Percentiles rank a stretch among this genome's conserved stretches.
These are phyloP conservation scores for Hawksworthiomyces lignivorus DNA, from an alignment of 2,329 filamentous ascomycete species.

Conservation along the genomic window DNA sequence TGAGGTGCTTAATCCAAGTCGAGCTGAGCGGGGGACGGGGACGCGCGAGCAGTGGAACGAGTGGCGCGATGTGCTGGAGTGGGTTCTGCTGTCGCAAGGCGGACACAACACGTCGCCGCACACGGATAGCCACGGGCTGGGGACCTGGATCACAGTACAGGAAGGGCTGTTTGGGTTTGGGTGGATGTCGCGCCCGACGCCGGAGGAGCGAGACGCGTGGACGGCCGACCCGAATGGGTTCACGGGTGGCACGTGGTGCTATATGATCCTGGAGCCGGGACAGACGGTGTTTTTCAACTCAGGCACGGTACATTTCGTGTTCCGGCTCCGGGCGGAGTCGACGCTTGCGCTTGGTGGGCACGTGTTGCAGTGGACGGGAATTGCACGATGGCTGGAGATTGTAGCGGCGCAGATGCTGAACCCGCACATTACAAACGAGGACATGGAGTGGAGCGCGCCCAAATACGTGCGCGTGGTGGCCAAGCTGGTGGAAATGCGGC, in stretches of 20 bases:
- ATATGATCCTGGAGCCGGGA: conserved; percentile 24
- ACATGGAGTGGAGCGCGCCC: conserved; percentile 20
- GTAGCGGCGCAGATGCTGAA: conserved; percentile 22
- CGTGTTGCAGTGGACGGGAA: conserved; percentile 25
- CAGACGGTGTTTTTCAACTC: conserved; percentile 27
- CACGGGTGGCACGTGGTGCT: conserved; percentile 24
- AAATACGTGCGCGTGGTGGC: conserved; percentile 17
- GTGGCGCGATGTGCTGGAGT: conserved; percentile 25
- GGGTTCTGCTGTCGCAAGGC: conserved; percentile 25
- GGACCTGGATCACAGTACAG: conserved; percentile 28
- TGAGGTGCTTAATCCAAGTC: conserved; percentile 29
- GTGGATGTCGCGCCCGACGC: conserved; percentile 23
- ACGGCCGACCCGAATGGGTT: conserved; percentile 18
- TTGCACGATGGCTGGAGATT: conserved; percentile 23
- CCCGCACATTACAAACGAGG: conserved; percentile 24
- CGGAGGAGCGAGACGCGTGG: conserved; percentile 20
- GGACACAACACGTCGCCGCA: conserved; percentile 27
- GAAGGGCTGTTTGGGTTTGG: conserved; percentile 24
- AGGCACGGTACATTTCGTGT: conserved; percentile 28
- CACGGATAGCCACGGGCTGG: conserved; percentile 26
- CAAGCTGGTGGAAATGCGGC: conserved; percentile 13
- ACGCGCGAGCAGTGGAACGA: conserved; percentile 23
- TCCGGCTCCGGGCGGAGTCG: conserved; percentile 19
- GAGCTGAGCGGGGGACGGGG: conserved; percentile 21
- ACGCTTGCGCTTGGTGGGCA: conserved; percentile 27